phyloP scores from a whole-genome alignment of 2,329 filamentous ascomycete species.

The Sarocladium strictum region DNA sequence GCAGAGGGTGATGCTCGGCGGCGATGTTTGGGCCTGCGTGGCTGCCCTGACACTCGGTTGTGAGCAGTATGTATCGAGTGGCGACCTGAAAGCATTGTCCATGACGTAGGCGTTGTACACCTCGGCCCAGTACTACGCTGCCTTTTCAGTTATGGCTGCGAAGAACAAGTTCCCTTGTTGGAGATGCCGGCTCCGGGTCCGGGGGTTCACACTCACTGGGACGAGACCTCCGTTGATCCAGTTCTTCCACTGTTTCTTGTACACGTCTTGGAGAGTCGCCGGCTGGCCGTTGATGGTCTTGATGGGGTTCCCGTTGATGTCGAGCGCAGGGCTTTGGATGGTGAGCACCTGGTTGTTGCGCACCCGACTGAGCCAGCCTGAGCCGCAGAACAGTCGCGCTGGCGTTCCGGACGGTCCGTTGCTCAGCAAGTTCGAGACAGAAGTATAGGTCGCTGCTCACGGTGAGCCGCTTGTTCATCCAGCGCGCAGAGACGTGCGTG shows the following conservation, averaged over 20 bases:
- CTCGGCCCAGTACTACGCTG: not conserved
- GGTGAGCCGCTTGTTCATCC: not conserved
- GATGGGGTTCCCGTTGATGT: not conserved
- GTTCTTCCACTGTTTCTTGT: not conserved
- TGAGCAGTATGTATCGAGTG: not conserved
- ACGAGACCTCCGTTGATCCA: not conserved
- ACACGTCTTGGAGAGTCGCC: not conserved
- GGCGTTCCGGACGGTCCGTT: not conserved
- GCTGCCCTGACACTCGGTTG: not conserved
- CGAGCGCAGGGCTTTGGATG: not conserved
- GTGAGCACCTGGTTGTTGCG: not conserved
- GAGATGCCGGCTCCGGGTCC: too few species aligned
- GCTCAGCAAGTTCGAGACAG: not conserved
- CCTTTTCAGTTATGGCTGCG: not conserved
- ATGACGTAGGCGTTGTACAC: not conserved
- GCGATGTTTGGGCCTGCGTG: not conserved
- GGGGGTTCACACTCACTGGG: not conserved
- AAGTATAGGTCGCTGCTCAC: not conserved
- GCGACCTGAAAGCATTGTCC: not conserved
- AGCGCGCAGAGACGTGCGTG: not conserved
- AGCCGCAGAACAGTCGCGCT: not conserved
- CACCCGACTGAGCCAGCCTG: not conserved
- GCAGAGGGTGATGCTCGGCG: not conserved
- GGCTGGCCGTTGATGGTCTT: not conserved
- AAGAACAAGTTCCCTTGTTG: not conserved